These are phyloP conservation scores for Starmerella apicola DNA, from an alignment of 805 yeast species.

Conservation along the genomic window DNA sequence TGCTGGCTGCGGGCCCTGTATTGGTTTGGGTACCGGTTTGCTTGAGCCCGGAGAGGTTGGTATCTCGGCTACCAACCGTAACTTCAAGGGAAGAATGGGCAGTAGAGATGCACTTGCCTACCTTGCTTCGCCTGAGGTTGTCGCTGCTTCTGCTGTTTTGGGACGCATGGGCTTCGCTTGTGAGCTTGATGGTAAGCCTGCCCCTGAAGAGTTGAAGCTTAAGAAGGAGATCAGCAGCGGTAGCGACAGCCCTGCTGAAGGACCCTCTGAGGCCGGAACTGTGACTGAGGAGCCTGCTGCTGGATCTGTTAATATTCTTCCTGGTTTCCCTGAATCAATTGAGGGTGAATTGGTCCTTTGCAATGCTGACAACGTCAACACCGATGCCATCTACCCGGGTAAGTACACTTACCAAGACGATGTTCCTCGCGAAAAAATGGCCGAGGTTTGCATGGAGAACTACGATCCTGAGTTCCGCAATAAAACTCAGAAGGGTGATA, in stretches of 20 bases:
- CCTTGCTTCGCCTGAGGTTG: conserved; percentile 94
- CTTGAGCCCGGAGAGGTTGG: conserved; percentile 95
- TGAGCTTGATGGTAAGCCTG: conserved; percentile 53
- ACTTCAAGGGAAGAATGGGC: conserved; percentile 99
- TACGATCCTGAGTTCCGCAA: conserved; percentile 79
- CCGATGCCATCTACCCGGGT: conserved; percentile 98
- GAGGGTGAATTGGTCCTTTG: conserved; percentile 88
- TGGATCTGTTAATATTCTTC: conserved; percentile 47
- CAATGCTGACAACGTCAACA: conserved; percentile 86
- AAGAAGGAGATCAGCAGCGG: conserved; percentile 26
- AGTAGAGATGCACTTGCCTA: conserved; percentile 91
- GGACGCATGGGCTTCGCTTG: conserved; percentile 91
- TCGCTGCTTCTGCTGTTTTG: conserved; percentile 93
- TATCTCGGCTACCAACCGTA: conserved; percentile 94
- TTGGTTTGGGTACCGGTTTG: conserved; percentile 90
- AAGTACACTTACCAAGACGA: conserved; percentile 98
- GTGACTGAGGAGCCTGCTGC: too few species aligned
- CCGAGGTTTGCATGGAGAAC: conserved; percentile 98
- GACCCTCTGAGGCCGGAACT: conserved; percentile 22
- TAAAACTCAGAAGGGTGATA: conserved; percentile 79
- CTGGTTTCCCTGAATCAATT: conserved; percentile 82
- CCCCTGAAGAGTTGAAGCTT: conserved; percentile 41
- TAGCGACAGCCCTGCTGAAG: conserved; percentile 25
- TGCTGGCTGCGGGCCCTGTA: conserved; percentile 99
- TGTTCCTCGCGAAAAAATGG: conserved; percentile 89